phyloP scores from a whole-genome alignment of 805 yeast genomes.

The Kluyveromyces nonfermentans region DNA sequence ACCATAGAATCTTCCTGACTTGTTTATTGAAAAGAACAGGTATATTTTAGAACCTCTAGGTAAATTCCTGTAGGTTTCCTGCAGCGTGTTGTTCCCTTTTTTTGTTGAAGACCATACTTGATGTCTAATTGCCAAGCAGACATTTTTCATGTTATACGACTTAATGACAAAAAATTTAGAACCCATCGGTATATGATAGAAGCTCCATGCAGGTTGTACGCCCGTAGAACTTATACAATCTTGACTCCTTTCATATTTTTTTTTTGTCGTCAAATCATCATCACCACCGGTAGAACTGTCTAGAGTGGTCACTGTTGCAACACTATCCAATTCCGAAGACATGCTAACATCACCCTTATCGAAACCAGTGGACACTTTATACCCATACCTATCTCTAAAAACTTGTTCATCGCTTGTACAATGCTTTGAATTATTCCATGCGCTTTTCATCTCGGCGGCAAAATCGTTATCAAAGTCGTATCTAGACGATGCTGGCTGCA shows the following conservation, averaged over 20 bases:
- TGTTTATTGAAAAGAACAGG: slow-evolving; percentile 49
- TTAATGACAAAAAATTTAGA: slow-evolving; percentile 44
- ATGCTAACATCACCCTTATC: background rate
- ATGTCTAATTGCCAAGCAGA: slow-evolving; percentile 39
- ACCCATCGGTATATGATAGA: slow-evolving; percentile 17
- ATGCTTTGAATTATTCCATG: background rate
- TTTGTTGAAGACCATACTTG: slow-evolving; percentile 53
- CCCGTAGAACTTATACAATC: background rate
- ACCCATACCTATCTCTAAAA: background rate
- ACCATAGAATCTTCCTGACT: slow-evolving; percentile 50
- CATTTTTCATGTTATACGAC: slow-evolving; percentile 40
- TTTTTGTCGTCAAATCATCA: background rate
- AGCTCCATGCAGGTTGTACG: background rate
- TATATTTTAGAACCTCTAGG: slow-evolving; percentile 29
- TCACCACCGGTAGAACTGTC: background rate
- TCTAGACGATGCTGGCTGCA: background rate
- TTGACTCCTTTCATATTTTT: background rate
- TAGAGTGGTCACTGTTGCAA: background rate
- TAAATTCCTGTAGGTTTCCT: slow-evolving; percentile 31
- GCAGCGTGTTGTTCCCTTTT: slow-evolving; percentile 44
- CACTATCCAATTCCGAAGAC: background rate
- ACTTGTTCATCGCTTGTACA: background rate
- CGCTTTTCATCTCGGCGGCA: background rate
- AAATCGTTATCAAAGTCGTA: background rate
- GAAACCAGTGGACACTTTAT: background rate